A percentile compares a stretch with the other conserved stretches of the same genome.
phyloP scores from a whole-genome alignment of 331 rosid species.

The Quercus tomentella region DNA sequence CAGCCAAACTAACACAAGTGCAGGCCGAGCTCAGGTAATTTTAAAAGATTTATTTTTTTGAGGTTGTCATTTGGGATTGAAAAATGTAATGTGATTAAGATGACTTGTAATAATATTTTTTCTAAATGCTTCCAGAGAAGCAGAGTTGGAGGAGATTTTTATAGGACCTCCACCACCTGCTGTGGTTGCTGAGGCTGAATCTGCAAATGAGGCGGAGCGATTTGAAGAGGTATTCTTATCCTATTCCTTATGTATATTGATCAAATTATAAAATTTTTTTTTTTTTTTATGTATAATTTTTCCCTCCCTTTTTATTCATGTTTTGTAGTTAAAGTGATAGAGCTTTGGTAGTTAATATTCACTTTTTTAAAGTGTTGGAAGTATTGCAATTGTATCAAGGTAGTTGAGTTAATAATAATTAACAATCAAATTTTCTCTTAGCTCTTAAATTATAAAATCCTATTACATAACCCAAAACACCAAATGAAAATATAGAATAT shows the following conservation, averaged over 20 bases:
- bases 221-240: slow-evolving; percentile 78
- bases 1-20: slow-evolving; percentile 92
- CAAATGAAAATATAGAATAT: too few species aligned
- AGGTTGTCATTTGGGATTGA: not conserved
- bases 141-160: slow-evolving; percentile 69
- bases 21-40: slow-evolving; percentile 78
- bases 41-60: too few species aligned
- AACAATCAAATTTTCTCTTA: too few species aligned
- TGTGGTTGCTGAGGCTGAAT: slow-evolving; percentile 76
- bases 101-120: not conserved
- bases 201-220: slow-evolving; percentile 92
- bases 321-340: too few species aligned
- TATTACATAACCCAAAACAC: too few species aligned
- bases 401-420: too few species aligned
- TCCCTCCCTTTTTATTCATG: too few species aligned
- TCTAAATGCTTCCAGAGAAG: slow-evolving; percentile 43
- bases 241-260: not conserved
- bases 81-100: not conserved
- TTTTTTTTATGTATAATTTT: too few species aligned
- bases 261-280: not conserved
- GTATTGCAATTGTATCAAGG: too few species aligned
- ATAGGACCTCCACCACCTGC: slow-evolving; percentile 96
- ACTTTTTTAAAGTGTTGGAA: too few species aligned
- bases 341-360: too few species aligned
- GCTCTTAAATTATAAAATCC: too few species aligned